Evolutionary conservation across 805 yeast genomes (phyloP), one percentile per base, ranked within the genome.

Genomic region (Wickerhamiella sergipiensis): DNA sequence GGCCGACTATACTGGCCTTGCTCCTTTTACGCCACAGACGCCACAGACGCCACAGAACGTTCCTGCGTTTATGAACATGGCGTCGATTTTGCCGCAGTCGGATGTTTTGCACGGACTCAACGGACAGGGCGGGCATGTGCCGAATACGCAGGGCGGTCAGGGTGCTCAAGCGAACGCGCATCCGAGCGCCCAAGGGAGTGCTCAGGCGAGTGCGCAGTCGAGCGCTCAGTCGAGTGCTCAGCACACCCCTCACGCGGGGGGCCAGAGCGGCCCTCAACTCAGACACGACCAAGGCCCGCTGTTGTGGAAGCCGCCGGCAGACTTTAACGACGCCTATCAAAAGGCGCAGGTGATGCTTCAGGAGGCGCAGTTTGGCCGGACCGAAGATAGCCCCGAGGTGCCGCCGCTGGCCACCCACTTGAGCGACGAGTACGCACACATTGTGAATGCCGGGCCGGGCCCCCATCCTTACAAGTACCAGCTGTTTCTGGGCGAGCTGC

Each of bases 191-290:
- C n/a, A n/a, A n/a, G n/a, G n/a, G n/a, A n/a, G n/a, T n/a, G n/a
- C n/a, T n/a, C n/a, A n/a, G n/a, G n/a, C n/a, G n/a, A n/a, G n/a
- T n/a, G n/a, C n/a, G n/a, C n/a, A n/a, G n/a, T n/a, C n/a, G n/a
- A n/a, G n/a, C n/a, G n/a, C n/a, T n/a, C n/a, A n/a, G n/a, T n/a
- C n/a, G n/a, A n/a, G n/a, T n/a, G n/a, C n/a, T n/a, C n/a, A n/a
- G n/a, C n/a, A n/a, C n/a, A n/a, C n/a, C n/a, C n/a, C n/a, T n/a
- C n/a, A n/a, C 92, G 65, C 85, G 56, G 42, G 54, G 90, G 29
- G 85, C 57, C 45, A 81, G 60, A 1, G 78, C 61, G 3, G 82
- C 85, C 13, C 84, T 89, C 22, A 51, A 49, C 58, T 75, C 79
- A 21, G 68, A 36, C 61, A 79, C 71, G 5, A 24, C 26, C 26